Conservation (phyloP, 2,329 filamentous ascomycete species). For the Truncatella angustata region DNA sequence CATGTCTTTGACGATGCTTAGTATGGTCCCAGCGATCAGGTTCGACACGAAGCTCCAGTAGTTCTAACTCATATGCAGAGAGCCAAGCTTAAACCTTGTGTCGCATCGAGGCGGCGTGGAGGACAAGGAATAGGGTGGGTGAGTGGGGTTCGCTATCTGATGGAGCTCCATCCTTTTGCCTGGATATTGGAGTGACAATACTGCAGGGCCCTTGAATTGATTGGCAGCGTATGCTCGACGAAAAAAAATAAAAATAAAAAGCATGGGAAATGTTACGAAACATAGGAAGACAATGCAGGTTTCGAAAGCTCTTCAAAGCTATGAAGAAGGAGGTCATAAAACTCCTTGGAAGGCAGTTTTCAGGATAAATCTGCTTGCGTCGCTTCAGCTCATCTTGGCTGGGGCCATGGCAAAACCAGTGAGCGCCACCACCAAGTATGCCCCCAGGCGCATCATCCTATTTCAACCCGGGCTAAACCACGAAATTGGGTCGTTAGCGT, state of each 20-base stretch:
- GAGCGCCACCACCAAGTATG: no score
- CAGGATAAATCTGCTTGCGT: not conserved
- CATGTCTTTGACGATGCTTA: not conserved
- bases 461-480: not conserved
- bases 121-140: no score
- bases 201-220: not conserved
- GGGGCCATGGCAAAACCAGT: not conserved
- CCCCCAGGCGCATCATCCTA: not conserved
- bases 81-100: not conserved
- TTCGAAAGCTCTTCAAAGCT: not conserved
- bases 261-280: not conserved
- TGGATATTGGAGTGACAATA: not conserved
- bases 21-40: not conserved
- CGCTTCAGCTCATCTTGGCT: not conserved
- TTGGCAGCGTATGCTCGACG: not conserved
- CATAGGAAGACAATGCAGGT: not conserved
- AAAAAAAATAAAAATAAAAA: no score
- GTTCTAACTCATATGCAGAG: not conserved
- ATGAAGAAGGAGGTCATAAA: not conserved
- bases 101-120: not conserved
- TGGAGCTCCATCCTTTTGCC: not conserved
- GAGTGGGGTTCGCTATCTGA: not conserved
- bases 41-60: not conserved
- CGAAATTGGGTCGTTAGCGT: not conserved
- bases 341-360: not conserved